Base-by-base conservation (phyloP, 2,329 filamentous ascomycete species). In the Penicillium expansum region DNA sequence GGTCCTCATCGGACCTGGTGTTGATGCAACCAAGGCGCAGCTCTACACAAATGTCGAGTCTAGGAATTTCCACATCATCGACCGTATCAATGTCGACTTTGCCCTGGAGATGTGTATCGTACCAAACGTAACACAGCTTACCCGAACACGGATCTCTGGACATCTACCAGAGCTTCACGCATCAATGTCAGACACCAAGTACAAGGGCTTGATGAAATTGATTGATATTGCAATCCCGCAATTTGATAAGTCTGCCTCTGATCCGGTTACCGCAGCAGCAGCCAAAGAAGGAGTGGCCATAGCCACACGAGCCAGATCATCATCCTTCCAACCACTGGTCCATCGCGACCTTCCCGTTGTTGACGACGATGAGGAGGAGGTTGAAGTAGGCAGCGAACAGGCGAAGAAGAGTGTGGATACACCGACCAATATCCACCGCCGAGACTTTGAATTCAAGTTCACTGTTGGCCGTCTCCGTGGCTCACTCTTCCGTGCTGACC, bases 21-120 rank as follows among this genome's bases (percentile, higher is more conserved):
- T 99, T 47, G 88, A 95, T 52, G 90, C 91, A 62, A 94, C 95
- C 0, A 94, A 93, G 70, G 82, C 86, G 5, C 91, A 97, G 65
- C 80, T 99, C 4, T 82, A 83, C 13, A 81, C 86, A 29, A 83
- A 85, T 60, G 84, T 88, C 27, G 84, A 88, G 7, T 80, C 82
- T 1, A 88, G 87, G 55, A 87, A 87, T 61, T 82, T 95, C 63
- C 93, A 97, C 71, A 86, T 99, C 53, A 91, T 99, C 35, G 93
- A 99, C 72, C 87, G 91, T 63, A 99, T 99, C 78, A 99, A 96
- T 65, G 90, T 99, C 66, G 91, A 97, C 72, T 97, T 99, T 71
- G 86, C 92, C 11, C 86, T 99, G n/a, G 92, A 97, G 71, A 88
- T 90, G 20, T 99, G 92, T 8, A 99, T 99, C 64, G 80, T 99